Evolutionary conservation across 768 basidiomycete species (phyloP).

Genomic region (Saitozyma sp.): DNA sequence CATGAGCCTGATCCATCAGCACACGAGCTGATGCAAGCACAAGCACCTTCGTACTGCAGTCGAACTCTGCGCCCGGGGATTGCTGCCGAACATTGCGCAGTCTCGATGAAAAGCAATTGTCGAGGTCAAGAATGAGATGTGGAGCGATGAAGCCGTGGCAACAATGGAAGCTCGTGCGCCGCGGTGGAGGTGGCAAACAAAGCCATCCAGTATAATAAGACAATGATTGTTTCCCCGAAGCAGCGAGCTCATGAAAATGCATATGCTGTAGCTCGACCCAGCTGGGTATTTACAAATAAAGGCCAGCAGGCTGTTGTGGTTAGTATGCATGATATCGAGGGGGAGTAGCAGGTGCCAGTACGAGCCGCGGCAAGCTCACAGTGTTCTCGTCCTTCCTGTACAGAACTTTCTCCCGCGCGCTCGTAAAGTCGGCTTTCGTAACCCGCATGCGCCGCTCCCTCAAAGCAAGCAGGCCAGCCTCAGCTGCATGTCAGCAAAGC

Average conservation of each 20-base stretch:
- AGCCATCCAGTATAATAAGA: neutral
- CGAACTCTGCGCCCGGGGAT: slow-evolving; percentile 39
- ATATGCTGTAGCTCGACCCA: too few species aligned
- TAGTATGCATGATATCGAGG: neutral
- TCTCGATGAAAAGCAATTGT: neutral
- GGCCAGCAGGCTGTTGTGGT: slow-evolving; percentile 21
- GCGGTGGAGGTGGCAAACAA: neutral
- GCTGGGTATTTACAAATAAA: slow-evolving; percentile 15
- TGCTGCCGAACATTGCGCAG: slow-evolving; percentile 34
- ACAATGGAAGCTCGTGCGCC: neutral
- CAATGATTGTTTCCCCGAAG: neutral
- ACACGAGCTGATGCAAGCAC: neutral
- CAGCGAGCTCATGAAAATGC: neutral
- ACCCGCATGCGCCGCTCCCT: slow-evolving; percentile 74
- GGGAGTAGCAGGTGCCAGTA: too few species aligned
- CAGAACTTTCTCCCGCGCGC: slow-evolving; percentile 91
- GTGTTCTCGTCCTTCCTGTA: slow-evolving; percentile 98
- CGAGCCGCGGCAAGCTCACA: slow-evolving; percentile 19
- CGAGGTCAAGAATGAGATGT: neutral
- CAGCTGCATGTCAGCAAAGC: slow-evolving; percentile 59
- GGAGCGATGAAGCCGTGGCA: neutral
- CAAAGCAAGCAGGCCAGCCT: slow-evolving; percentile 92
- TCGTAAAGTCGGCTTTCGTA: slow-evolving; percentile 66
- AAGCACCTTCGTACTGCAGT: slow-evolving; percentile 43
- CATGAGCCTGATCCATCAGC: slow-evolving; percentile 36